Evolutionary conservation across 306 rosid genomes (phyloP).

Genomic region (Comarum palustre): DNA sequence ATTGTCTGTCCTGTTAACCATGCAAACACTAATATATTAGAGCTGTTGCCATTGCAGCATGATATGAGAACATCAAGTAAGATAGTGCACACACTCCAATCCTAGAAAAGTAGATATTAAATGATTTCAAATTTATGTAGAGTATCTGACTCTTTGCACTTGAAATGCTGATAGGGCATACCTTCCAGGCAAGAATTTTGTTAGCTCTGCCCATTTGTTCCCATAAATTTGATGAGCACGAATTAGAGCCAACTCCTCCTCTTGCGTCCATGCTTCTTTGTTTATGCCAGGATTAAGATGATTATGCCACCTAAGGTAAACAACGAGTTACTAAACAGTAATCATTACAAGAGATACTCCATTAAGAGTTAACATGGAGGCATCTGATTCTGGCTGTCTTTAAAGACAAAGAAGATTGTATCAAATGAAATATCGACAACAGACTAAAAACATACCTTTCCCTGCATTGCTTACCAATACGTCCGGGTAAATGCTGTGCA

Average conservation of each 20-base stretch:
- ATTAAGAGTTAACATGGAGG: slow-evolving; percentile 3
- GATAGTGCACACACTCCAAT: background rate
- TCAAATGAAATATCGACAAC: slow-evolving; percentile 10
- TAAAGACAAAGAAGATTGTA: background rate
- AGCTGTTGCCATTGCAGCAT: slow-evolving; percentile 5
- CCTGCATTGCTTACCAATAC: slow-evolving; percentile 98
- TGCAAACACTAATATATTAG: slow-evolving; percentile 27
- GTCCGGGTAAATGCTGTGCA: slow-evolving; percentile 88
- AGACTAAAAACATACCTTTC: slow-evolving; percentile 70
- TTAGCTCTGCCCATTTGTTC: slow-evolving; percentile 96
- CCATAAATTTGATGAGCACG: slow-evolving; percentile 91
- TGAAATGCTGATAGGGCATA: slow-evolving; percentile 22
- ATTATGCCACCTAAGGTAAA: slow-evolving; percentile 84
- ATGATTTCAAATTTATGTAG: background rate
- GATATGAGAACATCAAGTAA: background rate
- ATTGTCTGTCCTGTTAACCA: slow-evolving; percentile 94
- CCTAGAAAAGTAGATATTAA: background rate
- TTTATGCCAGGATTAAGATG: slow-evolving; percentile 96
- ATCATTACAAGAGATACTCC: background rate
- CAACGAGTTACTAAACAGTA: background rate
- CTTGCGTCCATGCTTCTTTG: slow-evolving; percentile 98
- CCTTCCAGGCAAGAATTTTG: slow-evolving; percentile 96
- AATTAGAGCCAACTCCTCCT: slow-evolving; percentile 87
- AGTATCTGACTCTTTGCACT: slow-evolving; percentile 6
- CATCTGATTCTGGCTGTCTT: background rate